Percentiles rank a stretch among this genome's conserved stretches.
Evolutionary conservation across 2,329 filamentous ascomycete genomes (phyloP).

Genomic region (Penicillium psychrosexuale): DNA sequence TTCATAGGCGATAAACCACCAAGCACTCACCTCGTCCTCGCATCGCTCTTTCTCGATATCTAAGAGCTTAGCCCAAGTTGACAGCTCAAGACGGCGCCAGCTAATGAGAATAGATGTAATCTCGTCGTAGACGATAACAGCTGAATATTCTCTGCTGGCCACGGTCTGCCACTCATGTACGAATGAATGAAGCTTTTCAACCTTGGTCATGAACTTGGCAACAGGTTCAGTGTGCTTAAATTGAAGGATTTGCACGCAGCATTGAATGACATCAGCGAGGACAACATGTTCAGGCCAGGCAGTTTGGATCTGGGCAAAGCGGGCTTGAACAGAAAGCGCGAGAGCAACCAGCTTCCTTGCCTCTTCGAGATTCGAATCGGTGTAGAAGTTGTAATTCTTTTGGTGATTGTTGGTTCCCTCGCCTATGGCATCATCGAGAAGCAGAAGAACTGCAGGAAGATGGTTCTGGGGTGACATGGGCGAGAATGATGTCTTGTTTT

Average conservation of each 20-base stretch:
- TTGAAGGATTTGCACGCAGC: slow-evolving; percentile 71
- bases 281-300: slow-evolving; percentile 72
- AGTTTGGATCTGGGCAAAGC: slow-evolving; percentile 67
- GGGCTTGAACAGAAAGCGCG: slow-evolving; percentile 64
- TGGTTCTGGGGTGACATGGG: slow-evolving; percentile 49
- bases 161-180: slow-evolving; percentile 96
- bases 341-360: slow-evolving; percentile 69
- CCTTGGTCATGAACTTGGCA: slow-evolving; percentile 77
- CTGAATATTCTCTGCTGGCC: slow-evolving; percentile 75
- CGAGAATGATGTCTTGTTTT: slow-evolving; percentile 22
- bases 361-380: slow-evolving; percentile 72
- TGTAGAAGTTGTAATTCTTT: slow-evolving; percentile 81
- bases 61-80: slow-evolving; percentile 86
- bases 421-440: slow-evolving; percentile 60
- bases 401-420: slow-evolving; percentile 45
- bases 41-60: slow-evolving; percentile 78
- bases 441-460: slow-evolving; percentile 64
- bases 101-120: slow-evolving; percentile 77
- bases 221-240: slow-evolving; percentile 78
- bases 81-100: slow-evolving; percentile 88
- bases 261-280: slow-evolving; percentile 71
- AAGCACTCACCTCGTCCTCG: slow-evolving; percentile 73
- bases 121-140: slow-evolving; percentile 67
- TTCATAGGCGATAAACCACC: slow-evolving; percentile 97
- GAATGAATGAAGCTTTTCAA: slow-evolving; percentile 80